A percentile compares a stretch with the other conserved stretches of the same genome.
Evolutionary conservation across 2,329 filamentous ascomycete species (phyloP).

Genomic region (Beauveria scarabaeidicola): DNA sequence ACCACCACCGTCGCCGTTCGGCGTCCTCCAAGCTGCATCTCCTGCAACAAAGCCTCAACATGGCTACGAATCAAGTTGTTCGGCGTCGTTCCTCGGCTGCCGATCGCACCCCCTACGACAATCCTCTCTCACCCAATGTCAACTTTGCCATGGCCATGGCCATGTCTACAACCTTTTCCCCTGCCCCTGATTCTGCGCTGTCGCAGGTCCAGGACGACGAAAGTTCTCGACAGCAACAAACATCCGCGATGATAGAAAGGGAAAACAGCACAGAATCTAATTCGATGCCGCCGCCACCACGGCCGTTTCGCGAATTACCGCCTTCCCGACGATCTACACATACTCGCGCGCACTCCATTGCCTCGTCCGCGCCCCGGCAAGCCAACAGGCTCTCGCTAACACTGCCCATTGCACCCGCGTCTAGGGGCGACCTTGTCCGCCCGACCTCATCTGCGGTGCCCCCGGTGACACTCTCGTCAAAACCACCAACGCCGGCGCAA

Average conservation of each 20-base stretch:
- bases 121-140: conserved; percentile 19
- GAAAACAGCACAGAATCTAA: neutral
- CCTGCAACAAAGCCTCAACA: conserved; percentile 16
- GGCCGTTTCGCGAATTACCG: conserved; percentile 32
- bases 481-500: conserved; percentile 44
- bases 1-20: conserved; percentile 23
- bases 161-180: conserved; percentile 18
- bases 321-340: neutral
- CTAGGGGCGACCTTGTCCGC: conserved; percentile 43
- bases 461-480: conserved; percentile 22
- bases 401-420: conserved; percentile 46
- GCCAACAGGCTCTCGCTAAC: conserved; percentile 53
- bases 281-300: conserved; percentile 29
- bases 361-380: conserved; percentile 40
- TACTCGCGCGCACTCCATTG: conserved; percentile 40
- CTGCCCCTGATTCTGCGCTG: conserved; percentile 15
- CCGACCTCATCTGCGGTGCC: conserved; percentile 34
- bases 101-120: conserved; percentile 19
- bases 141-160: conserved; percentile 15
- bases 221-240: conserved; percentile 13
- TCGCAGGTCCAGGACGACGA: conserved; percentile 9
- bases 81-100: conserved; percentile 32
- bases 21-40: neutral
- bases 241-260: neutral
- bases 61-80: conserved; percentile 30